phyloP scores from a whole-genome alignment of 2,329 filamentous ascomycete species.

The Phyllosticta citrichinensis region DNA sequence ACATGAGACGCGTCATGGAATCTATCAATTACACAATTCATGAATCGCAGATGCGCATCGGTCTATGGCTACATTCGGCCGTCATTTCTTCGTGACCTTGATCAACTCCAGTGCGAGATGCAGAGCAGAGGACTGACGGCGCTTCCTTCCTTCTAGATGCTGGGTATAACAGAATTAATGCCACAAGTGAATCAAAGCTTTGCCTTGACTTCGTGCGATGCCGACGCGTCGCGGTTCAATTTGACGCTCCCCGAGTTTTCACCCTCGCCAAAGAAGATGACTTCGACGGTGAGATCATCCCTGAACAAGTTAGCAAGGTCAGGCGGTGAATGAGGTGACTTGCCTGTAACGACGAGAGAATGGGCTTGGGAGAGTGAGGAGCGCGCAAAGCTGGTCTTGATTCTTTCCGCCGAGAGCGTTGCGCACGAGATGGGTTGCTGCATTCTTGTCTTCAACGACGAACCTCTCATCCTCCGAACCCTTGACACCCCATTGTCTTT shows the following conservation, averaged over 20 bases:
- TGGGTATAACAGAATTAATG: constrained; percentile 3
- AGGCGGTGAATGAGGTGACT: constrained; percentile 16
- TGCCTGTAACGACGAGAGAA: constrained; percentile 87
- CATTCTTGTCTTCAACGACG: constrained; percentile 89
- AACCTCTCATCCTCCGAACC: constrained; percentile 70
- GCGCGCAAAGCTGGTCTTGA: constrained; percentile 82
- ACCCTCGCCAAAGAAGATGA: constrained; percentile 92
- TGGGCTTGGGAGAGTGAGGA: constrained; percentile 83
- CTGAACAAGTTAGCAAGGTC: constrained; percentile 35
- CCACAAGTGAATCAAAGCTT: background rate
- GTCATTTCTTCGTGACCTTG: background rate
- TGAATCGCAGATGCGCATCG: background rate
- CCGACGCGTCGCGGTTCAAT: constrained; percentile 79
- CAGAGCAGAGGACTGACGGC: background rate
- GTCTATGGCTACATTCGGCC: background rate
- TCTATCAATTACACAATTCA: background rate
- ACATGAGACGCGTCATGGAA: constrained; percentile 15
- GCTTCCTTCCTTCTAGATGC: background rate
- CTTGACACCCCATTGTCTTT: constrained; percentile 82
- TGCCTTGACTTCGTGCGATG: constrained; percentile 21
- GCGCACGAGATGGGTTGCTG: constrained; percentile 85
- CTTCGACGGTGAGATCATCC: constrained; percentile 92
- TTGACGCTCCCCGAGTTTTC: constrained; percentile 66
- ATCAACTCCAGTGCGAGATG: background rate
- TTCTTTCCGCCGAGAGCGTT: constrained; percentile 93